These are phyloP conservation scores for Paramarasmius palmivorus DNA, from an alignment of 1,284 basidiomycete genomes.

Conservation along the genomic window DNA sequence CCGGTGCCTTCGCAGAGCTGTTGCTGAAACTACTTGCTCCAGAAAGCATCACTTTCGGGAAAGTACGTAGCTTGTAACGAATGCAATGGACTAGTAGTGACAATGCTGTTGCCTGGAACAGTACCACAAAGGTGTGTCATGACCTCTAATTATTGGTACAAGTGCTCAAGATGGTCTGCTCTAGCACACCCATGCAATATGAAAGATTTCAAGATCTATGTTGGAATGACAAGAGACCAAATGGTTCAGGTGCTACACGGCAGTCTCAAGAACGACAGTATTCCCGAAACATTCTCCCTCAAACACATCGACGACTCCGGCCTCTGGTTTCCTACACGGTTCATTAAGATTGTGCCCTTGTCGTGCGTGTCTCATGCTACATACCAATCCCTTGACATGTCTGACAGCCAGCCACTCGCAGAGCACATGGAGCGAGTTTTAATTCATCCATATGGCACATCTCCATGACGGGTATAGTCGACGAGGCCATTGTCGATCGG, in stretches of 20 bases:
- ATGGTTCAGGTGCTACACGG: constrained; percentile 65
- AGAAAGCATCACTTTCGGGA: constrained; percentile 79
- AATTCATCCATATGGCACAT: constrained; percentile 80
- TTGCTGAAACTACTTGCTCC: not conserved
- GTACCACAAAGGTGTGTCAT: constrained; percentile 57
- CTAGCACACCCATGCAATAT: constrained; percentile 79
- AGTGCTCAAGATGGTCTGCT: constrained; percentile 4
- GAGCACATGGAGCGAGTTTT: constrained; percentile 69
- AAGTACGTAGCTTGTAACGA: constrained; percentile 44
- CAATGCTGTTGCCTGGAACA: constrained; percentile 24
- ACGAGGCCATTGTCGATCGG: constrained; percentile 54
- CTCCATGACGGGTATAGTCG: constrained; percentile 56
- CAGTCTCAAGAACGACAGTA: constrained; percentile 62
- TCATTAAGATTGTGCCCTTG: constrained; percentile 71
- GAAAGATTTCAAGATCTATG: constrained; percentile 75
- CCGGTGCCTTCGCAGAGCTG: not conserved
- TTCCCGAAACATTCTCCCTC: constrained; percentile 63
- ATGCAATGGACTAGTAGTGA: constrained; percentile 5
- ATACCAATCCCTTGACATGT: not conserved
- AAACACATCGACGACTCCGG: constrained; percentile 54
- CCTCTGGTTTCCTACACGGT: constrained; percentile 61
- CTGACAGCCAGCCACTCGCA: constrained; percentile 22
- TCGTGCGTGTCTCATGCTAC: constrained; percentile 46
- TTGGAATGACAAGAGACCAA: constrained; percentile 61
- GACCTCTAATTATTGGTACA: not conserved